These are phyloP conservation scores for Adiantum capillusveneris DNA, from an alignment of 75 land plant species.

Conservation along the genomic window DNA sequence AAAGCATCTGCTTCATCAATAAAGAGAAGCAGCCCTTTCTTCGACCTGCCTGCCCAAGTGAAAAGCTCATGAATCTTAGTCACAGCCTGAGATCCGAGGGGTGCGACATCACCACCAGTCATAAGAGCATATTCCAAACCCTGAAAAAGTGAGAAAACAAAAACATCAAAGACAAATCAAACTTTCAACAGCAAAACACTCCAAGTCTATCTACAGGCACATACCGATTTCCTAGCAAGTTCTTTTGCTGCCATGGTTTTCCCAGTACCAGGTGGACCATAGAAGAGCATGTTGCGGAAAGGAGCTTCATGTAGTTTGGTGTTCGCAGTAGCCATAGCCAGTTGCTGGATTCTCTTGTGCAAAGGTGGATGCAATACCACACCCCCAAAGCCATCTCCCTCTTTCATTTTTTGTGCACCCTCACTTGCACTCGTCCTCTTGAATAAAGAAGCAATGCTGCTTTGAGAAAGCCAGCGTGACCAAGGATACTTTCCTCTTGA, in stretches of 20 bases:
- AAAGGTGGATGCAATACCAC: constrained; percentile 80
- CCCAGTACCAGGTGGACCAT: constrained; percentile 99
- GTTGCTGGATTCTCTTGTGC: constrained; percentile 68
- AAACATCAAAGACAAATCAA: background rate
- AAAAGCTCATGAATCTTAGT: constrained; percentile 95
- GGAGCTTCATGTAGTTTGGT: constrained; percentile 90
- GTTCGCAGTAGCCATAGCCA: constrained; percentile 84
- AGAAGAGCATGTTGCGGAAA: constrained; percentile 93
- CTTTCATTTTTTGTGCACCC: constrained; percentile 14
- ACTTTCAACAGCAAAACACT: background rate
- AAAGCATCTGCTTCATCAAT: constrained; percentile 99
- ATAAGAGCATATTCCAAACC: constrained; percentile 99
- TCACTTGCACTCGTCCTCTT: constrained; percentile 22
- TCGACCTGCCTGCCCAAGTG: constrained; percentile 87
- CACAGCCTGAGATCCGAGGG: constrained; percentile 88
- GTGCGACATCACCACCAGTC: constrained; percentile 99
- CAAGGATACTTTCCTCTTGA: constrained; percentile 82
- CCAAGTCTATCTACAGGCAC: background rate
- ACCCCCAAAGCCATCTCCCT: constrained; percentile 44
- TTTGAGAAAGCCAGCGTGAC: constrained; percentile 39
- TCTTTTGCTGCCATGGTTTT: constrained; percentile 96
- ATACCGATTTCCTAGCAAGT: constrained; percentile 85
- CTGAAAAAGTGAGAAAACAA: constrained; percentile 28
- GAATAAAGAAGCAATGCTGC: constrained; percentile 10
- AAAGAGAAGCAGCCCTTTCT: constrained; percentile 80